Base-by-base conservation (phyloP, 2,329 filamentous ascomycete genomes). In the Fusarium mangiferae region DNA sequence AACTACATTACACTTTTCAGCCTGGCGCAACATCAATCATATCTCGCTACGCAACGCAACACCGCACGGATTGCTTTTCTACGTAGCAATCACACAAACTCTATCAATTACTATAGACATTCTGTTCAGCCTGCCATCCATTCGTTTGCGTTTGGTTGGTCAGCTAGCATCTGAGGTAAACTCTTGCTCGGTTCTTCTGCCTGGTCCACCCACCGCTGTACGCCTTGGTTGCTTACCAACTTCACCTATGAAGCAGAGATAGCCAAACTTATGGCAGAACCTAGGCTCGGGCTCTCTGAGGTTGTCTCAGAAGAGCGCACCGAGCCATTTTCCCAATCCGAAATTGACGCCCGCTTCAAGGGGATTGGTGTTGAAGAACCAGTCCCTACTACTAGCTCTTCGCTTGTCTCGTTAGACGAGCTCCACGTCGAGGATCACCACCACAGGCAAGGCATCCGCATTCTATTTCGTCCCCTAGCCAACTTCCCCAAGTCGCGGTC, bases 311-410 rank as follows among this genome's bases (percentile, higher is more conserved):
- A 85, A 77, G 88, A 90, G 82, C 87, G 84, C 80, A 90, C 89
- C 52, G 88, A 90, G 81, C 87, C 88, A 15, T 89, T 90, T 75
- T 88, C 88, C 15, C 84, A 89, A 72, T 86, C 87, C 56, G 88
- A 90, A 79, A 85, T 90, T 71, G 85, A 88, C 57, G 81, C 85
- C 33, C 86, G 87, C 24, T 81, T 89, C 66, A 83, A 82, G 67
- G 79, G 79, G 75, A 81, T 88, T 62, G 82, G 84, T 52, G 83
- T 86, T 63, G 85, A 87, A 63, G 84, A 85, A 70, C 77, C 81
- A 22, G 78, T 84, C 69, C 79, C 81, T 52, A 79, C 83, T 54
- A 74, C 80, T 30, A 81, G 83, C 48, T 79, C 82, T 71, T 83
- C 84, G 70, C 81, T 83, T 33, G 84, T 90, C n/a, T 86, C 88